These are phyloP conservation scores for Clarkia xantiana DNA, from an alignment of 345 rosid genomes.

Conservation along the genomic window DNA sequence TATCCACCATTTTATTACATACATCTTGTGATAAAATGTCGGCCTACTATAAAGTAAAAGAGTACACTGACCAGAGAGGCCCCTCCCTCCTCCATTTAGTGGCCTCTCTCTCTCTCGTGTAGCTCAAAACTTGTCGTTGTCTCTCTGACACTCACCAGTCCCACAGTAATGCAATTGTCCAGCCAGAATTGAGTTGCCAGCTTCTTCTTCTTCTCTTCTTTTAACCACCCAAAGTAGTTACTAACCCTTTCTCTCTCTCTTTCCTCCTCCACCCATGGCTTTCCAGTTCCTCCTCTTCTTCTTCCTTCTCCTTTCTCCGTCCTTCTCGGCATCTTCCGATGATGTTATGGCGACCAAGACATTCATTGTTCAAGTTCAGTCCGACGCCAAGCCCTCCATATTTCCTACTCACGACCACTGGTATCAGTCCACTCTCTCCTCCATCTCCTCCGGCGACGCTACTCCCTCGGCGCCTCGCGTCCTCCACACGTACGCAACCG, in stretches of 20 bases:
- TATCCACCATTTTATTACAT: no score
- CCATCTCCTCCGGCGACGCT: conserved; percentile 12
- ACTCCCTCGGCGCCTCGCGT: conserved; percentile 19
- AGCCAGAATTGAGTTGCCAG: no score
- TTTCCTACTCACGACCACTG: conserved; percentile 80
- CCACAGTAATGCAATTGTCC: no score
- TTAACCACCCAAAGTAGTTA: no score
- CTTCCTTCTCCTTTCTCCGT: conserved; percentile 1
- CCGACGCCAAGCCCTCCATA: conserved; percentile 57
- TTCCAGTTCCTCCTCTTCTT: background rate
- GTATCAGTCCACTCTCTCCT: conserved; percentile 50
- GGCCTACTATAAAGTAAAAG: no score
- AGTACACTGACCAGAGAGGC: no score
- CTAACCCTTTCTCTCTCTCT: background rate
- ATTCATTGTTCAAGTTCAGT: conserved; percentile 37
- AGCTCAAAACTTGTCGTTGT: background rate
- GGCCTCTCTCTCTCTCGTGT: background rate
- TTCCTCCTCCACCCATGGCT: background rate
- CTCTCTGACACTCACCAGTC: no score
- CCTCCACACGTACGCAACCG: conserved; percentile 76
- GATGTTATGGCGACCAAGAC: conserved; percentile 13
- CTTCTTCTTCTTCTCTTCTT: no score
- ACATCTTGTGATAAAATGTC: no score
- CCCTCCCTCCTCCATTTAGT: background rate
- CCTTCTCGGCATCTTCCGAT: no score